Conservation (phyloP, 2,329 filamentous ascomycete species). For the Verticillium dahliae region DNA sequence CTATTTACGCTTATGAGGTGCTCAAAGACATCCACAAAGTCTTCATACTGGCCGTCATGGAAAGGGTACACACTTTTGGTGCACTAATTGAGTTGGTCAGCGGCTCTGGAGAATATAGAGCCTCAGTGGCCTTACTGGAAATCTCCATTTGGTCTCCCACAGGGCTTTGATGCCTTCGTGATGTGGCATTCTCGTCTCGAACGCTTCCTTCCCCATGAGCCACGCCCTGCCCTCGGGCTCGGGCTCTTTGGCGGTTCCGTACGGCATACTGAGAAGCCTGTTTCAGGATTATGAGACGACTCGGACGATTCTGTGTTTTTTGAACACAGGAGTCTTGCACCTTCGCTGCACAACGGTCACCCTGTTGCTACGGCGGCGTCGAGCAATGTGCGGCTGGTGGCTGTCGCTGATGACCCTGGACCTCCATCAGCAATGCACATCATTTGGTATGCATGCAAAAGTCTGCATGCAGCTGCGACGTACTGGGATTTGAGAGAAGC, state of each 20-base stretch:
- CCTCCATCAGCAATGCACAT: neutral
- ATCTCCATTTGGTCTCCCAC: constrained; percentile 74
- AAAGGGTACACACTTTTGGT: constrained; percentile 63
- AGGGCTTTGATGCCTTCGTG: constrained; percentile 53
- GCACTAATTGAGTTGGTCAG: constrained; percentile 28
- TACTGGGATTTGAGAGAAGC: constrained; percentile 41
- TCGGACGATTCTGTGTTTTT: constrained; percentile 23
- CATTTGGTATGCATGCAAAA: too few species aligned
- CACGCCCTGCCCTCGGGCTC: constrained; percentile 22
- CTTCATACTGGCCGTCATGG: constrained; percentile 62
- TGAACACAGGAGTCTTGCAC: constrained; percentile 18
- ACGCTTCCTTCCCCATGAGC: constrained; percentile 36
- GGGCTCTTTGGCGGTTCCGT: constrained; percentile 9
- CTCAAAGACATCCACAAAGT: constrained; percentile 65
- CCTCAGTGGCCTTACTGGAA: constrained; percentile 37
- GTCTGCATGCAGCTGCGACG: constrained; percentile 15
- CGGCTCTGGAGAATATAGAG: neutral
- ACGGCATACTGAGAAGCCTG: constrained; percentile 20
- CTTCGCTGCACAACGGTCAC: constrained; percentile 16
- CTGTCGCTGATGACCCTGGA: constrained; percentile 6
- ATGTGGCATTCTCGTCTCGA: constrained; percentile 43
- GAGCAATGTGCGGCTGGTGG: constrained; percentile 2
- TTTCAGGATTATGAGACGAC: constrained; percentile 12
- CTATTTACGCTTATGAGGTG: constrained; percentile 46
- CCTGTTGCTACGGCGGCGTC: constrained; percentile 18